Evolutionary conservation across 495 filamentous ascomycete genomes (phyloP).

Genomic region (Penicillium subrubescens): DNA sequence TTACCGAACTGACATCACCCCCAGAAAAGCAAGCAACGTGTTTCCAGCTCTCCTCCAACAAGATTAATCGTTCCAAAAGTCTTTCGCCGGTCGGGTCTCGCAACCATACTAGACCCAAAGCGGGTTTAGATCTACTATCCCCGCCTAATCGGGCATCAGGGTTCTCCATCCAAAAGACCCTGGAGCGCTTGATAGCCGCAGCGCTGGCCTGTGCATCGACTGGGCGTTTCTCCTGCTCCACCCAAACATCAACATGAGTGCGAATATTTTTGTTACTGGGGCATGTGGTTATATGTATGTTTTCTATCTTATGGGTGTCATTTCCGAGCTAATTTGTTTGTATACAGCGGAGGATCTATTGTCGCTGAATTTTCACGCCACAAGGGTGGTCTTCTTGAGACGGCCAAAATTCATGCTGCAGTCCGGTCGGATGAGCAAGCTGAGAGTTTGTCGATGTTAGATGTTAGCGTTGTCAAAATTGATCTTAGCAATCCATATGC

Average conservation of each 20-base stretch:
- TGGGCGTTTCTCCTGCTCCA: neutral
- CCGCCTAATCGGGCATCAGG: neutral
- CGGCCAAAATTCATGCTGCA: conserved; percentile 4
- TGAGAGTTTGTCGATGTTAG: conserved; percentile 1
- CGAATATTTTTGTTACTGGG: conserved; percentile 8
- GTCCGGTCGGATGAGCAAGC: conserved; percentile 15
- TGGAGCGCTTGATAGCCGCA: neutral
- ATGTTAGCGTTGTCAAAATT: conserved; percentile 2
- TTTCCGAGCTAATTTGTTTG: neutral
- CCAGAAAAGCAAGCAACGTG: neutral
- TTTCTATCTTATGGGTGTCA: neutral
- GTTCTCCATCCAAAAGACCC: neutral
- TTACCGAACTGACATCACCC: neutral
- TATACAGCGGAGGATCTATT: conserved; percentile 1
- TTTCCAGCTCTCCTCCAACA: neutral
- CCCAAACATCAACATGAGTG: neutral
- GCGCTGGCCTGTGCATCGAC: neutral
- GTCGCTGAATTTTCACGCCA: conserved; percentile 1
- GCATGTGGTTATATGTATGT: conserved; percentile 5
- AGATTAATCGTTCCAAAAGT: neutral
- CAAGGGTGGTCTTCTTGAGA: conserved; percentile 1
- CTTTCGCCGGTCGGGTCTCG: neutral
- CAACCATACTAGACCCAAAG: neutral
- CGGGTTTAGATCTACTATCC: neutral
- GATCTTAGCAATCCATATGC: conserved; percentile 7